A percentile compares a stretch with the other conserved stretches of the same genome.
These are phyloP conservation scores for Amaranthus cruentus DNA, from an alignment of 148 eudicot species.

Conservation along the genomic window DNA sequence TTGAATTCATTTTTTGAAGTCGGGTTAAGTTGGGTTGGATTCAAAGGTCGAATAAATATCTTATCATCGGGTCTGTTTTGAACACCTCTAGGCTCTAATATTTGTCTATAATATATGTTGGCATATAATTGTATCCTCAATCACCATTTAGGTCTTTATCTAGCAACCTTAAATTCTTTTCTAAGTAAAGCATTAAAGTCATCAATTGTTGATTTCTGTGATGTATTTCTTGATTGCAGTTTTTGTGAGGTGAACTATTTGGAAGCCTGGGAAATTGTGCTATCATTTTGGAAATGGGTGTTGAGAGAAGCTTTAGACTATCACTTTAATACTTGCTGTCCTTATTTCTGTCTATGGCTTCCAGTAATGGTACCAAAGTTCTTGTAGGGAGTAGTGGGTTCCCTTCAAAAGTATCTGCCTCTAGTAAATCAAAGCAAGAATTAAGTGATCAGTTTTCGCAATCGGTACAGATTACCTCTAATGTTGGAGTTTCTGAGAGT, in stretches of 20 bases:
- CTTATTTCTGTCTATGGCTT: slow-evolving; percentile 30
- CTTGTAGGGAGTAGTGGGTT: slow-evolving; percentile 12
- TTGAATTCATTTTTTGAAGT: too few species aligned
- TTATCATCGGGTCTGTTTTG: too few species aligned
- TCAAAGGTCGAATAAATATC: too few species aligned
- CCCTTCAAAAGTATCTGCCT: slow-evolving; percentile 8
- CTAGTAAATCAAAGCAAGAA: slow-evolving; percentile 25
- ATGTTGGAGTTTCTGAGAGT: slow-evolving; percentile 5
- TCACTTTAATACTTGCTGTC: slow-evolving; percentile 10
- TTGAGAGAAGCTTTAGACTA: neutral
- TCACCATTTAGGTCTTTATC: too few species aligned
- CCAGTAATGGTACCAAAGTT: slow-evolving; percentile 26
- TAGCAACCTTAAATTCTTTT: too few species aligned
- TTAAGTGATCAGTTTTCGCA: slow-evolving; percentile 25
- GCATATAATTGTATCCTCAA: too few species aligned
- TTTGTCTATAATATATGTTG: too few species aligned
- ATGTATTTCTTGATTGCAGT: neutral
- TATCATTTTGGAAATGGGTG: neutral
- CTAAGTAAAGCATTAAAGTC: too few species aligned
- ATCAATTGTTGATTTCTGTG: neutral
- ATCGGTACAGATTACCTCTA: slow-evolving; percentile 20
- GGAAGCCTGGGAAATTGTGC: neutral
- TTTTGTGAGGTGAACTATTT: neutral
- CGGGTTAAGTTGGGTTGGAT: too few species aligned
- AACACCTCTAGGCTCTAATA: too few species aligned